Base-by-base conservation (phyloP, 1,139 yeast genomes). In the Arxiozyma slooffiae region DNA sequence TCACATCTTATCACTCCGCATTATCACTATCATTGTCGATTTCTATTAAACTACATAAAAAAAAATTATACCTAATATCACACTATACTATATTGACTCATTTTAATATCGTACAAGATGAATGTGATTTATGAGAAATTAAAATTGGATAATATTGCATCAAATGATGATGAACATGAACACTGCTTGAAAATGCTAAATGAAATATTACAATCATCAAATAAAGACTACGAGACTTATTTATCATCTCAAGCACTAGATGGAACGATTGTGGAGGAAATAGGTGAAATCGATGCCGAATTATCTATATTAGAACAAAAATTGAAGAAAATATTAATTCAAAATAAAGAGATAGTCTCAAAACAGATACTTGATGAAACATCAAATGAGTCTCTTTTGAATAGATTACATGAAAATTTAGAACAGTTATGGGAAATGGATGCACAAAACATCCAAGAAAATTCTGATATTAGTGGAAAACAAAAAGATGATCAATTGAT, bases 281-380 rank as follows among this genome's bases (percentile, higher is more conserved):
- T 76, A 41, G 80, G 80, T 0, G 80, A 77, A 53, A 56, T 75
- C 5, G 79, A 75, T 50, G 72, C 75, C 0, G 51, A 66, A 24
- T 71, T 74, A 47, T 61, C 73, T 22, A 51, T 59, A 0, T 53
- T 72, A 18, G 79, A 74, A 50, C 59, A 63, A 8, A 58, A 66
- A 48, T 55, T 75, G 37, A 71, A 69, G 53, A 55, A 56, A 2
- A 54, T 68, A 7, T 63, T 74, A 16, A 60, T 67, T 4, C 57
- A 57, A 1, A 64, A 67, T 16, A 68, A 69, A 48, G 57, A 55
- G 4, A 55, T 58, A 9, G 69, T 75, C 39, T 57, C 75, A 17
- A 66, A 68, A 26, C 62, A 66, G 26, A 59, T 66, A 2, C 55
- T 72, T 42, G 61, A 59, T 36, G 53, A 61, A 34, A 60, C 50